These are phyloP conservation scores for Sugiyamaella lignohabitans DNA, from an alignment of 805 yeast species.

Conservation along the genomic window DNA sequence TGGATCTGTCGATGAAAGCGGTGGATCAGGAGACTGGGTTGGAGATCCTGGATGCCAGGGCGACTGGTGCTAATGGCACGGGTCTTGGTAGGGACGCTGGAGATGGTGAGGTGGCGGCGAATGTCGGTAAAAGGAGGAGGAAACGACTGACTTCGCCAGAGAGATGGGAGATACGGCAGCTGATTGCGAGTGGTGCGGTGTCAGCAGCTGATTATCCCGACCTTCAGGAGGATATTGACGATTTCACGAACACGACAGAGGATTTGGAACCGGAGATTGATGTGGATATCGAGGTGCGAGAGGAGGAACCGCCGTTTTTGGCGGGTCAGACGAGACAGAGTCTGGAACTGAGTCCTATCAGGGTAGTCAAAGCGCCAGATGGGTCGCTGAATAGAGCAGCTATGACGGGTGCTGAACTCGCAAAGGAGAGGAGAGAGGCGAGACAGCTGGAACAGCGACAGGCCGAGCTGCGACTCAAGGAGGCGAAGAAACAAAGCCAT, in stretches of 20 bases:
- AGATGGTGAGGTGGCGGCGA: conserved; percentile 10
- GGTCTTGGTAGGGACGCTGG: not conserved
- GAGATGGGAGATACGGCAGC: conserved; percentile 81
- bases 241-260: conserved; percentile 28
- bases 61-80: conserved; percentile 4
- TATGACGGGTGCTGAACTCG: conserved; percentile 60
- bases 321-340: conserved; percentile 45
- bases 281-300: conserved; percentile 66
- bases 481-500: not conserved
- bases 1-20: conserved; percentile 61
- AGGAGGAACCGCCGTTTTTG: conserved; percentile 65
- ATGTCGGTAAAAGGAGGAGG: conserved; percentile 19
- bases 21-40: conserved; percentile 61
- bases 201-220: conserved; percentile 66
- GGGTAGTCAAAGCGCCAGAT: conserved; percentile 63
- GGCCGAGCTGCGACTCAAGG: not conserved
- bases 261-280: conserved; percentile 40
- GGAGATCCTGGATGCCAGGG: conserved; percentile 1
- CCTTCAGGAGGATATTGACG: conserved; percentile 35
- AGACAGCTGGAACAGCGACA: conserved; percentile 19
- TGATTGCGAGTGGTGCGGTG: conserved; percentile 72
- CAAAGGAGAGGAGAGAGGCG: conserved; percentile 57
- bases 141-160: conserved; percentile 74
- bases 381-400: conserved; percentile 78
- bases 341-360: conserved; percentile 42